phyloP scores from a whole-genome alignment of 352 stramenopile species.

The Thalassiosira oceanica region DNA sequence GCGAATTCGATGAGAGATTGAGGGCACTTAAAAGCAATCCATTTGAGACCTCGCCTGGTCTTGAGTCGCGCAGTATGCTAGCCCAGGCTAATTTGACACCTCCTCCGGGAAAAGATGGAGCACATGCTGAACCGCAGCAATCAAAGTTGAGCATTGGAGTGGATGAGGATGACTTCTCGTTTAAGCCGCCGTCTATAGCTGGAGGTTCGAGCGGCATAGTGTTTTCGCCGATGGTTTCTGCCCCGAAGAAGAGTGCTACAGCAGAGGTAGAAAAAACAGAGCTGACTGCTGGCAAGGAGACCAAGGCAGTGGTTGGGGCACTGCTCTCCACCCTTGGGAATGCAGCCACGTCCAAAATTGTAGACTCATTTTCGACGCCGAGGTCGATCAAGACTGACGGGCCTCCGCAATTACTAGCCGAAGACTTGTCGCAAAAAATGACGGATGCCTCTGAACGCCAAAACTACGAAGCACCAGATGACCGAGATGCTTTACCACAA shows the following conservation, averaged over 20 bases:
- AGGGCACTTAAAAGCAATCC: constrained; percentile 3
- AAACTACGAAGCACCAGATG: too few species aligned
- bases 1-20: constrained; percentile 31
- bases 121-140: neutral
- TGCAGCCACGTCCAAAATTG: too few species aligned
- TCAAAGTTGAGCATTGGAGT: constrained; percentile 16
- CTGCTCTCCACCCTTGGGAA: too few species aligned
- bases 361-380: too few species aligned
- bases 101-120: neutral
- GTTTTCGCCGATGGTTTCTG: constrained; percentile 26
- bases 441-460: too few species aligned
- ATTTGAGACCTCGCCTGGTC: neutral
- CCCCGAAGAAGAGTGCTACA: neutral
- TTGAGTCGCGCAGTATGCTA: neutral
- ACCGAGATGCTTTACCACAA: too few species aligned
- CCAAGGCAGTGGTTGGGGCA: too few species aligned
- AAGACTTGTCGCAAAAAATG: too few species aligned
- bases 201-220: constrained; percentile 5
- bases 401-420: too few species aligned
- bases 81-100: neutral
- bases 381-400: too few species aligned
- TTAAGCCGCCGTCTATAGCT: constrained; percentile 25
- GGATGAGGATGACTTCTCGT: constrained; percentile 48
- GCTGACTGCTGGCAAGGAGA: too few species aligned
- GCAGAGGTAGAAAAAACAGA: too few species aligned